These are phyloP conservation scores for Cladosporium sp. DNA, from an alignment of 2,329 filamentous ascomycete species.

Conservation along the genomic window DNA sequence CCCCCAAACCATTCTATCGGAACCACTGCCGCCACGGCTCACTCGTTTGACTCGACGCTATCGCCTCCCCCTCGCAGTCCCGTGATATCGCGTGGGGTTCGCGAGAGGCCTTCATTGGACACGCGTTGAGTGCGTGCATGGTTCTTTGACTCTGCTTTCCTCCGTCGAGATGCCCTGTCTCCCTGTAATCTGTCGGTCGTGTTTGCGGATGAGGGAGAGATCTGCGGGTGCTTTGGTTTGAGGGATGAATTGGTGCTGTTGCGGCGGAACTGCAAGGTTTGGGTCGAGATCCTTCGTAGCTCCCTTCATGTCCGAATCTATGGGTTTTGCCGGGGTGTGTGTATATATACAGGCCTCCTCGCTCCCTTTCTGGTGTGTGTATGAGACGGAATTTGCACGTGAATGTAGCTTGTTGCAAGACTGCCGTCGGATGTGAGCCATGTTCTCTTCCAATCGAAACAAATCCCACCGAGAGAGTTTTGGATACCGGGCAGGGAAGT, in stretches of 20 bases:
- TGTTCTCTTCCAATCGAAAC: conserved; percentile 28
- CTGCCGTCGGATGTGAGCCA: conserved; percentile 12
- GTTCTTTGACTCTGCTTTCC: conserved; percentile 11
- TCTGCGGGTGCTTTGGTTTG: conserved; percentile 4
- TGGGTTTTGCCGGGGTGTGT: not conserved
- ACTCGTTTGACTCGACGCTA: conserved; percentile 10
- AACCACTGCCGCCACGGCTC: conserved; percentile 8
- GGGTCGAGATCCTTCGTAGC: not conserved
- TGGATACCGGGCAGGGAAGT: conserved; percentile 28
- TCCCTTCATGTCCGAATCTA: not conserved
- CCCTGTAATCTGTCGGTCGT: too few species aligned
- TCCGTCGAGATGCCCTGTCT: not conserved
- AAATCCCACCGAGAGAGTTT: conserved; percentile 33
- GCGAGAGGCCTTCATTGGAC: conserved; percentile 10
- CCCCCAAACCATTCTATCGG: conserved; percentile 8
- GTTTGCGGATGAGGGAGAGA: not conserved
- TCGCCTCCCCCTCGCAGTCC: conserved; percentile 1
- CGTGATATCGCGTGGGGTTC: conserved; percentile 17
- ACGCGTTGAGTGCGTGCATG: conserved; percentile 5
- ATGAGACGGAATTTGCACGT: not conserved
- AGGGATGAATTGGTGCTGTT: not conserved
- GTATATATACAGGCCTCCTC: conserved; percentile 18
- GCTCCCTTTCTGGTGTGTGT: conserved; percentile 9
- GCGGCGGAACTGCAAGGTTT: not conserved
- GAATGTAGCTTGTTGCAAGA: not conserved